Evolutionary conservation across 257 asterid species (phyloP), one percentile per base, ranked within the genome.

Genomic region (Rehmannia glutinosa): DNA sequence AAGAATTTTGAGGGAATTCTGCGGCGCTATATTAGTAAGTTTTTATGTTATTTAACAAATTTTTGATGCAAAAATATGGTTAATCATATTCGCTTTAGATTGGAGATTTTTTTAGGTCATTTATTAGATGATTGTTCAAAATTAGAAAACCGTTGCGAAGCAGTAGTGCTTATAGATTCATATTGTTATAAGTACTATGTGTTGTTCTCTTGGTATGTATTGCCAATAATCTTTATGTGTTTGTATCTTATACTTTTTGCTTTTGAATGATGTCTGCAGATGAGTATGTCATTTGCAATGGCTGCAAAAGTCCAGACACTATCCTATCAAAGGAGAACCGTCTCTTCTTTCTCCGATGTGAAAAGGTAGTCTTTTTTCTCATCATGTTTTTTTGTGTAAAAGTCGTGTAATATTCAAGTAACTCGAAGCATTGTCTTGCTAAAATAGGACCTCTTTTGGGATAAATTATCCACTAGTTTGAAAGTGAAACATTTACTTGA

Each of bases 291-390:
- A 89, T 89, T 16, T 92, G 98, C 68, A 89, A 89, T 77, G 98
- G 96, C 65, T 91, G 98, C 87, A 91, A 91, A 70, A 87, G 98
- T 83, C 96, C 98, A 8, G 96, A 87, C 73, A 86, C 96, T 6
- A 82, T 88, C 71, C 91, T 86, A 50, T 83, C 93, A 5, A 88
- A 91, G 68, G 97, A 91, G 78, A 86, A 91, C 71, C 85, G 97
- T 11, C 97, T 88, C 69, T 84, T 88, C 84, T 91, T 88, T 77
- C 93, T 91, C 79, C 73, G 97, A 83, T 88, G 97, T 52, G 96
- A 88, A 72, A 91, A 88, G 97, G 96, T 88, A 76, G 5, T 39
- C 16, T n/a, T 15, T 9, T 15, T 33, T 13, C 43, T 36, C 27
- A 32, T 59, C 60, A 4, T 33, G 12, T 8, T 56, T 28, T 16